These are phyloP conservation scores for Fusarium xylarioides DNA, from an alignment of 2,329 filamentous ascomycete genomes.

Conservation along the genomic window DNA sequence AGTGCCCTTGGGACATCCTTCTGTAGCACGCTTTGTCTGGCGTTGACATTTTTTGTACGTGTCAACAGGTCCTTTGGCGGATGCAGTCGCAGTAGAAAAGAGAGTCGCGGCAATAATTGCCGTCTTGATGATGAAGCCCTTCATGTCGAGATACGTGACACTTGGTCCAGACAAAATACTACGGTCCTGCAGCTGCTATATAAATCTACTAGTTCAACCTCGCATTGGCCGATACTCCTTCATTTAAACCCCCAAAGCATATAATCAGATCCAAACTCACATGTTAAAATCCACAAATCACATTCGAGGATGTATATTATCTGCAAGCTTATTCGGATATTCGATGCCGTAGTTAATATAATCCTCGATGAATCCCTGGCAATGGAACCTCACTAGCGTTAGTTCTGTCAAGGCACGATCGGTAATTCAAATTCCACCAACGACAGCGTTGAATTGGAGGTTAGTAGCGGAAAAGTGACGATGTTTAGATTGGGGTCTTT, in stretches of 20 bases:
- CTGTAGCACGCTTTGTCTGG: conserved; percentile 23
- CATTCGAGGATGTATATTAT: not conserved
- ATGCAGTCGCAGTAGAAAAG: not conserved
- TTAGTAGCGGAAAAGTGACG: not conserved
- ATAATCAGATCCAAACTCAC: no score
- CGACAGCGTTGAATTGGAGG: not conserved
- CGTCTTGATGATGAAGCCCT: not conserved
- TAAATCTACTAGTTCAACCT: not conserved
- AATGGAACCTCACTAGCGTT: not conserved
- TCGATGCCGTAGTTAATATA: conserved; percentile 4
- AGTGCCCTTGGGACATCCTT: conserved; percentile 52
- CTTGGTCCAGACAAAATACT: not conserved
- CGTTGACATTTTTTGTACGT: conserved; percentile 36
- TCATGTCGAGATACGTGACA: not conserved
- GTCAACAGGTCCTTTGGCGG: conserved; percentile 11
- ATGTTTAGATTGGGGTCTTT: not conserved
- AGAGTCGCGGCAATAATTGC: not conserved
- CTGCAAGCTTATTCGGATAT: not conserved
- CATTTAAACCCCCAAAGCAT: not conserved
- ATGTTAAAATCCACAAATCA: conserved; percentile 17
- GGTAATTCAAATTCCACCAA: conserved; percentile 10
- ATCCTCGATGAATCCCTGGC: not conserved
- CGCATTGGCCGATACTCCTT: not conserved
- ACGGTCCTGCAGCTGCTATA: not conserved
- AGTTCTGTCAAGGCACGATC: not conserved